These are phyloP conservation scores for Malassezia restricta DNA, from an alignment of 1,284 basidiomycete species.

Conservation along the genomic window DNA sequence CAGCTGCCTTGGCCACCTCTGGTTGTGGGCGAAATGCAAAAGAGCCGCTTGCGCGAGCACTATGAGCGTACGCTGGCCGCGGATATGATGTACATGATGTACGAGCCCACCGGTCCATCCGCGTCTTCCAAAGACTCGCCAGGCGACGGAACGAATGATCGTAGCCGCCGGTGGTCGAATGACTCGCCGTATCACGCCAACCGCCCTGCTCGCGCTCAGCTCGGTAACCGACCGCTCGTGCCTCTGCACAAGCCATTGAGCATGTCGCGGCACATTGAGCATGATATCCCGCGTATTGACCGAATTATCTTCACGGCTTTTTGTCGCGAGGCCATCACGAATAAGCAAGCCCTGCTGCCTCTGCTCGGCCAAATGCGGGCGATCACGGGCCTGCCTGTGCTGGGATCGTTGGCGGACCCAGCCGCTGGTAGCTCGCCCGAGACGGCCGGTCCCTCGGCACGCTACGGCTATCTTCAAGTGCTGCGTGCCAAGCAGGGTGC, in stretches of 20 bases:
- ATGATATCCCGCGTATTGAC: constrained; percentile 57
- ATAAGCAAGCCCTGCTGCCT: constrained; percentile 65
- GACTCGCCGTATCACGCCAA: constrained; percentile 65
- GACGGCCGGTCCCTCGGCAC: not conserved
- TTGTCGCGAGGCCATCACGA: constrained; percentile 53
- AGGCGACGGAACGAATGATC: constrained; percentile 12
- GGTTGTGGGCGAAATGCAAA: constrained; percentile 54
- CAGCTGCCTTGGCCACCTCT: constrained; percentile 25
- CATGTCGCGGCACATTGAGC: constrained; percentile 14
- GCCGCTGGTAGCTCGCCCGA: constrained; percentile 12
- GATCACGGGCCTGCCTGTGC: constrained; percentile 65
- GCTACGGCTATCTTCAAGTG: constrained; percentile 56
- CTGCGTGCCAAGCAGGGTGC: constrained; percentile 66
- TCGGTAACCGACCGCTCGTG: constrained; percentile 52
- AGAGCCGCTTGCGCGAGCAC: constrained; percentile 68
- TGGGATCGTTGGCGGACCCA: constrained; percentile 27
- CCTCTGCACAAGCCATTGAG: constrained; percentile 26
- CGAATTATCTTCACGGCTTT: constrained; percentile 54
- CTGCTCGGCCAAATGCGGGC: constrained; percentile 76
- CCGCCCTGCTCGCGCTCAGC: constrained; percentile 57
- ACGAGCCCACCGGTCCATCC: constrained; percentile 49
- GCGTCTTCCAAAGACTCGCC: constrained; percentile 15
- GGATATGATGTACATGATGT: constrained; percentile 89
- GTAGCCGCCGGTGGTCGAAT: constrained; percentile 60
- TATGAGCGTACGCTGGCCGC: constrained; percentile 71